Base-by-base conservation (phyloP, 2,329 filamentous ascomycete genomes). In the Cladosporium sp. region DNA sequence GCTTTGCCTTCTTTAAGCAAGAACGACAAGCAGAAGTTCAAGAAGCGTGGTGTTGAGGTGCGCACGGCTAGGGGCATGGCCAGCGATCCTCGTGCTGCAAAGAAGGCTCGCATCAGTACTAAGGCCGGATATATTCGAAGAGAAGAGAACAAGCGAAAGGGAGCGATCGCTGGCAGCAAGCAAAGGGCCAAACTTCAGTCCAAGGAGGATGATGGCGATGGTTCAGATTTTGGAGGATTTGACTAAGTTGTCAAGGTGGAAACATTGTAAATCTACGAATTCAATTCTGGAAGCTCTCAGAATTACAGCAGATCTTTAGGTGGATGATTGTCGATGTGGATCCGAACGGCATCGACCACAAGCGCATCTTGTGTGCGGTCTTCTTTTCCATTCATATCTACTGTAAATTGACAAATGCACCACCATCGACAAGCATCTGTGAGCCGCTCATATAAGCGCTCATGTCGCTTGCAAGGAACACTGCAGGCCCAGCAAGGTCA, bases 371-470 rank as follows among this genome's bases (percentile, higher is more conserved):
- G 37, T 44, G 18, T 10, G 18, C 18, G 18, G 7, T 10, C 2
- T 44, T 4, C 3, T 16, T n/a, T 44, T n/a, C 2, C 16, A n/a
- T 44, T n/a, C 16, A 60, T 18, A 11, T 8, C 70, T 79, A 94
- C 78, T 95, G 92, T 72, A 96, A 80, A 78, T 96, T 96, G 18
- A 96, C 93, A 82, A 95, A 97, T 68, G 94, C 77, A 0, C 93
- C 93, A 12, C 93, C 93, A 78, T 97, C 93, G 16, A 97, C 93
- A 68, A 97, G 77, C 70, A 97, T 74, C 78, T 95, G 91, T 18
- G 92, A 89, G 0, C 92, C 92, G 66, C 88, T 94, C 79, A 95
- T 90, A 79, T 93, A 95, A 28, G 86, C 86, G 75, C 89, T 94
- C 79, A 96, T 78, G 67, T 91, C 90, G 73, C 89, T 91, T 0